A percentile compares a stretch with the other conserved stretches of the same genome.
Evolutionary conservation across 1,284 basidiomycete genomes (phyloP).

Genomic region (Uromyces viciae-fabae): DNA sequence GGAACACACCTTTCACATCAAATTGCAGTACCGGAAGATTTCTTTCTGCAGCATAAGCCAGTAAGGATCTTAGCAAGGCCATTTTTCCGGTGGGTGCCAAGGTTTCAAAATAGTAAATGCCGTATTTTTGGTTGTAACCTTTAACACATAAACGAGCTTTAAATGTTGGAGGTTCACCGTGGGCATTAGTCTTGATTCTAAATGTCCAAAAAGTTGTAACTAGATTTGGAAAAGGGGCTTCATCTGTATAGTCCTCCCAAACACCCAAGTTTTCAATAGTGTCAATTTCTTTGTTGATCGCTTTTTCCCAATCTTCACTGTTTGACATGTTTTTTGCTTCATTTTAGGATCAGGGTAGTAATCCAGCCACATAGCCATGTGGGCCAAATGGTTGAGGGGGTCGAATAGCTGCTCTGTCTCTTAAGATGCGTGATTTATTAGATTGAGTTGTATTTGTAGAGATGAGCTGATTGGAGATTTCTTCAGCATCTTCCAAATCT

Average conservation of each 20-base stretch:
- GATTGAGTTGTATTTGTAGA: too few relatives aligned
- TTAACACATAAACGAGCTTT: not conserved
- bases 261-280: not conserved
- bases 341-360: not conserved
- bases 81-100: not conserved
- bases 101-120: not conserved
- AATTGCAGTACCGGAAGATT: too few relatives aligned
- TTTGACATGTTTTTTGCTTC: not conserved
- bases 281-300: not conserved
- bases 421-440: too few relatives aligned
- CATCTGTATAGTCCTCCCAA: not conserved
- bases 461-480: not conserved
- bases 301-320: not conserved
- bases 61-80: too few relatives aligned
- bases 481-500: not conserved
- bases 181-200: not conserved
- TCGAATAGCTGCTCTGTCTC: too few relatives aligned
- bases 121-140: not conserved
- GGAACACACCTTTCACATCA: too few relatives aligned
- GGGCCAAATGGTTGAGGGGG: not conserved
- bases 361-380: not conserved
- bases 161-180: not conserved
- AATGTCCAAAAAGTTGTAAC: not conserved
- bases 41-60: too few relatives aligned
- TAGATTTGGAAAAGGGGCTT: too few relatives aligned